Percentiles rank a stretch among this genome's conserved stretches.
These are phyloP conservation scores for Sequoia sempervirens DNA, from an alignment of 75 land plant species.

Conservation along the genomic window DNA sequence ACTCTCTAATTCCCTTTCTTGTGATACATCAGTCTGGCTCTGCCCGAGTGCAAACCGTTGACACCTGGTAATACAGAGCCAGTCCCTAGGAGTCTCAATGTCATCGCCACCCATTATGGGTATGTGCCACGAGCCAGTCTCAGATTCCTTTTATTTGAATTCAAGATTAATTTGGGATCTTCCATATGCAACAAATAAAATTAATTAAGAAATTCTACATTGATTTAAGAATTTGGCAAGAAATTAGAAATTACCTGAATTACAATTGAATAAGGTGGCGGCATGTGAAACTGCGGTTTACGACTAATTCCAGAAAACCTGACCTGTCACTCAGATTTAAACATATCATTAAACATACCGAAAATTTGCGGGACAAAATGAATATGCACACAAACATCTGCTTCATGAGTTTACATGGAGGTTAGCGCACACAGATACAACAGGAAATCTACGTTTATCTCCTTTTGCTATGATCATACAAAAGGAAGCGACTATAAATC, in stretches of 20 bases:
- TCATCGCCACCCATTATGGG: conserved; percentile 58
- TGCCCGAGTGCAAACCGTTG: not conserved
- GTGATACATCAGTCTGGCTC: not conserved
- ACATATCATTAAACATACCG: not conserved
- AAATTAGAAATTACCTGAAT: conserved; percentile 64
- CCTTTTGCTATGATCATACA: not conserved
- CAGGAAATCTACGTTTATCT: not conserved
- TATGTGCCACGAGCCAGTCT: conserved; percentile 78
- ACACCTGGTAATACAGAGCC: conserved; percentile 55
- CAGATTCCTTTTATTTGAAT: conserved; percentile 66
- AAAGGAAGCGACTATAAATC: not conserved
- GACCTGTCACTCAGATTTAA: conserved; percentile 39
- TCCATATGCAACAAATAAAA: not conserved
- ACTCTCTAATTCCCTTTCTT: not conserved
- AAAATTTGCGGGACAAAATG: not conserved
- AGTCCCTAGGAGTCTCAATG: conserved; percentile 38
- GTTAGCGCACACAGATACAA: not conserved
- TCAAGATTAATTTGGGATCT: not conserved
- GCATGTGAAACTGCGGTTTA: conserved; percentile 61
- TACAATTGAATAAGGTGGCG: conserved; percentile 73
- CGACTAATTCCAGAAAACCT: conserved; percentile 41
- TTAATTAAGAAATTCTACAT: not conserved
- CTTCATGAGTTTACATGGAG: not conserved
- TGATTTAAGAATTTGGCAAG: not conserved
- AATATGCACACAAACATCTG: not conserved